These are phyloP conservation scores for Trichophyton equinum DNA, from an alignment of 2,329 filamentous ascomycete genomes.

Conservation along the genomic window DNA sequence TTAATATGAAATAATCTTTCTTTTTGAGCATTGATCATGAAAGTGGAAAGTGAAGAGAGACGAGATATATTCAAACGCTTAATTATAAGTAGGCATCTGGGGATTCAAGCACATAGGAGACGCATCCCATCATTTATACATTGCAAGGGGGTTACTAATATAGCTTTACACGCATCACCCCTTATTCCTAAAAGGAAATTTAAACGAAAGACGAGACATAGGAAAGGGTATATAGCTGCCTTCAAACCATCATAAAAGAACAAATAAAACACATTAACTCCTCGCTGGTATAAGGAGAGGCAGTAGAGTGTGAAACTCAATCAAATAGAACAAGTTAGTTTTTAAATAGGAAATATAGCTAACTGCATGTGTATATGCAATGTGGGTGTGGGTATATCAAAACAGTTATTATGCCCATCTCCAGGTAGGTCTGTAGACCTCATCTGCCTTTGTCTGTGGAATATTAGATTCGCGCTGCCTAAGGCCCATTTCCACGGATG, in stretches of 20 bases:
- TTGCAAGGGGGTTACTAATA: background rate
- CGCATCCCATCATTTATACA: background rate
- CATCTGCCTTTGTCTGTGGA: background rate
- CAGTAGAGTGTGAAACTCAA: background rate
- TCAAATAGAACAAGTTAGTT: background rate
- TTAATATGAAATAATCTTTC: background rate
- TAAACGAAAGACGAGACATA: background rate
- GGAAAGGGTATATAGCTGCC: background rate
- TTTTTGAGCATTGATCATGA: background rate
- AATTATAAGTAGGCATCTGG: no score
- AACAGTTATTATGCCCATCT: conserved; percentile 25
- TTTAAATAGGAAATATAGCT: background rate
- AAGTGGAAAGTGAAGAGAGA: background rate
- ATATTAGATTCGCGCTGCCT: background rate
- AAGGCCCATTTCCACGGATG: background rate
- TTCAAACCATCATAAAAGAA: background rate
- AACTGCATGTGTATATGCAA: background rate
- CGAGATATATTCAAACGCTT: no score
- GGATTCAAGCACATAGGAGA: background rate
- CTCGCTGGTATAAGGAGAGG: background rate
- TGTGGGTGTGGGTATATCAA: background rate
- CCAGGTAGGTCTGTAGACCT: conserved; percentile 22
- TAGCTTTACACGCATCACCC: background rate
- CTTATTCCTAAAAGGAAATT: no score
- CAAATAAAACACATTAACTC: background rate